Conservation (phyloP, 2,329 filamentous ascomycete species). For the Pseudopyricularia javanii region DNA sequence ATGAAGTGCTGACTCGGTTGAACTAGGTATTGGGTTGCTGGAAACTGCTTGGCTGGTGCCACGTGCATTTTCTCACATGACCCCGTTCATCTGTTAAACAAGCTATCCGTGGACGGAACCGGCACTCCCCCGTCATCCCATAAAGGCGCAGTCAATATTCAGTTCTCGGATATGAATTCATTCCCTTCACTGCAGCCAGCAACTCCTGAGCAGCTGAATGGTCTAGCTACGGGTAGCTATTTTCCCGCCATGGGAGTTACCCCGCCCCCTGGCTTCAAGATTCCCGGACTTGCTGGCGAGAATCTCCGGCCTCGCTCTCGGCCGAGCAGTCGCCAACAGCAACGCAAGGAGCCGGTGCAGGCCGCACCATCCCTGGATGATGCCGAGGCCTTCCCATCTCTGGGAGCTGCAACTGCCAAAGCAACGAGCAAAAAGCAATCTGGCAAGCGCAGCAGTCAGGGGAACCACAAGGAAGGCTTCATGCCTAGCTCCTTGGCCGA, state of each 20-base stretch:
- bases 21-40: constrained; percentile 81
- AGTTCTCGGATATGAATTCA: constrained; percentile 70
- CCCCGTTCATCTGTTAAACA: constrained; percentile 72
- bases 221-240: constrained; percentile 37
- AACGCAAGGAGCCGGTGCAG: constrained; percentile 41
- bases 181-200: constrained; percentile 65
- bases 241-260: constrained; percentile 43
- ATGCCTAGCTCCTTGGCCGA: constrained; percentile 74
- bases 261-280: constrained; percentile 60
- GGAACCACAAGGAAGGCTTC: constrained; percentile 58
- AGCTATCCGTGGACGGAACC: constrained; percentile 60
- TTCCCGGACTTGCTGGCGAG: constrained; percentile 43
- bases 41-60: constrained; percentile 85
- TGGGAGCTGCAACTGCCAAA: constrained; percentile 65
- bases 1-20: constrained; percentile 6
- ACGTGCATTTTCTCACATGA: constrained; percentile 97
- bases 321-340: constrained; percentile 65
- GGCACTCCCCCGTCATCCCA: constrained; percentile 52
- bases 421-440: constrained; percentile 75
- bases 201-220: constrained; percentile 44
- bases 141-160: constrained; percentile 53
- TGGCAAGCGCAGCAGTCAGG: constrained; percentile 78
- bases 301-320: constrained; percentile 65
- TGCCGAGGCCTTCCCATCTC: constrained; percentile 84
- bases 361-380: constrained; percentile 76